Evolutionary conservation across 805 yeast species (phyloP), one percentile per base, ranked within the genome.

Genomic region (Candida takata): DNA sequence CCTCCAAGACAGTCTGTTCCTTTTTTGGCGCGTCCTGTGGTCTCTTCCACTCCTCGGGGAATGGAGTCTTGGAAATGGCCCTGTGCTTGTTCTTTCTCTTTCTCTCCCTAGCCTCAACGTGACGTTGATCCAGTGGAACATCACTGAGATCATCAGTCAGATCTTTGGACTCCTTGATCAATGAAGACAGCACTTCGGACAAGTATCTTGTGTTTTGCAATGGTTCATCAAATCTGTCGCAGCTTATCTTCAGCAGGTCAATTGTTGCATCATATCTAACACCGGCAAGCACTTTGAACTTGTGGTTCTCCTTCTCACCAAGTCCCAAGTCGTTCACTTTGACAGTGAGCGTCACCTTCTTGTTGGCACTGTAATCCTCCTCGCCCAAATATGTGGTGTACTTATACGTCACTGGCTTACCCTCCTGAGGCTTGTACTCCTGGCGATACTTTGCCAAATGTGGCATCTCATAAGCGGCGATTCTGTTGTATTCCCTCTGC

Each of bases 381-480:
- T 84, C 95, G 33, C 90, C 88, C 12, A 79, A 55, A 51, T 77
- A 84, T 28, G 82, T 77, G 13, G 84, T 75, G 63, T 79, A 88
- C 47, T 78, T 74, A 52, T 82, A 83, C 26, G 66, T 65, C 27
- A 87, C 64, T 5, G 87, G 86, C 13, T 51, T 54, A 9, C 48
- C 46, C 6, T 67, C 46, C 11, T 66, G 65, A 15, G 79, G 79
- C 24, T 52, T 57, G 63, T 84, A 88, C 41, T 68, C 70, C 58
- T 81, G 77, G 48, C 90, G 79, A 55, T 70, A 83, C 57, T 85
- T 77, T 28, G 79, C 77, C 44, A 92, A 68, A 37, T 77, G 71
- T 6, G 98, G 98, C 68, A 90, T 71, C 57, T 90, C 97, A 61
- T 81, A 90, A 0, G 97, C 96, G 9, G 94, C 85, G 29, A 85